Conservation (phyloP, 441 rosid species). For the Hura crepitans region DNA sequence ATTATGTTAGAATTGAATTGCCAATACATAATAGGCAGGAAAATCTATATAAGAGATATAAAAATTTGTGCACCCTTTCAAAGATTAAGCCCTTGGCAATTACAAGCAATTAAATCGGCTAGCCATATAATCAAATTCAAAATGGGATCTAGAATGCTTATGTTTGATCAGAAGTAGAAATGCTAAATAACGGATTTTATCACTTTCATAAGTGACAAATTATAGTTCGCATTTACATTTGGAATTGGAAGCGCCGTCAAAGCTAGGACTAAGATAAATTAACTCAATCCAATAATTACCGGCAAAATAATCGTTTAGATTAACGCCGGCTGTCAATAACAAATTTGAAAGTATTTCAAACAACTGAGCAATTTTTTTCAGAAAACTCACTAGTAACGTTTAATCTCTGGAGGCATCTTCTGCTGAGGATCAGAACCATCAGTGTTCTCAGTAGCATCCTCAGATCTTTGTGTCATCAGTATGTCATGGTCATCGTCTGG, state of each 20-base stretch:
- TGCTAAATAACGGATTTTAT: background rate
- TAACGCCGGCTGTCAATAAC: background rate
- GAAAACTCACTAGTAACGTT: constrained; percentile 75
- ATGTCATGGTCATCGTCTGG: constrained; percentile 92
- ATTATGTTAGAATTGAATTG: background rate
- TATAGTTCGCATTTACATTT: background rate
- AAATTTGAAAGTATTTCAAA: background rate
- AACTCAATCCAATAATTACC: too few relatives aligned
- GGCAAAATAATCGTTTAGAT: too few relatives aligned
- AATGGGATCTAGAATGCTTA: background rate
- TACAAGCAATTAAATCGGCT: background rate
- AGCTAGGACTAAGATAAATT: background rate
- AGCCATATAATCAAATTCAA: background rate
- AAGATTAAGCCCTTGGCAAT: background rate
- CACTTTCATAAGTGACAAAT: background rate
- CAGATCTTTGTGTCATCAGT: constrained; percentile 86
- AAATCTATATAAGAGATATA: background rate
- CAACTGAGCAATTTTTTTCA: background rate
- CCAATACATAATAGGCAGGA: background rate
- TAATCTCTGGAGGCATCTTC: constrained; percentile 85
- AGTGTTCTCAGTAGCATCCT: constrained; percentile 50
- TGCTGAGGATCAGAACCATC: constrained; percentile 70
- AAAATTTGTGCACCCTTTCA: background rate
- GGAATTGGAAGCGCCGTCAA: background rate
- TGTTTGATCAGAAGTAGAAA: background rate